Base-by-base conservation (phyloP, 1,139 yeast species). In the Candida smagusa region DNA sequence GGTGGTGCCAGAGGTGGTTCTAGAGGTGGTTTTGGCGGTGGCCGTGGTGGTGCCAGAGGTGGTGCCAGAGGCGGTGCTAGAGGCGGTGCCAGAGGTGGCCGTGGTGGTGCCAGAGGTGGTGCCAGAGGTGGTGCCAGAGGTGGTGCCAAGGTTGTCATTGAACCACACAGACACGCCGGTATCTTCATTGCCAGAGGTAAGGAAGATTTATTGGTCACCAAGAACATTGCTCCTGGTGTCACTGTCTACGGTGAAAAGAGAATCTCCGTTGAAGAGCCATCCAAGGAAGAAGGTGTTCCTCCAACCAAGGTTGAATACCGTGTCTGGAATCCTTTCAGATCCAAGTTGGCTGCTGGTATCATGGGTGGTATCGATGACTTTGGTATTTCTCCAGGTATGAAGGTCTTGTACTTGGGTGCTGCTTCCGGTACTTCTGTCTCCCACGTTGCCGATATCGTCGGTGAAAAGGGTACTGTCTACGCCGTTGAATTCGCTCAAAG, bases 321-420 rank as follows among this genome's bases (percentile, higher is more conserved):
- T 80, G 98, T 92, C 52, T 92, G 99, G 99, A 92, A 92, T 72
- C 98, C 98, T 50, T 92, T 92, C 84, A 84, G 98, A 84, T 92
- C 97, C 49, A 92, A 92, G 81, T 77, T 92, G 74, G 98, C 98
- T 63, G 98, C 98, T 47, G 98, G 98, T 86, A 87, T 92, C 55
- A 86, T 92, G 89, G 98, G 98, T 72, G 98, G 98, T 83, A 74
- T 92, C 56, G 98, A 92, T 65, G 97, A 94, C 72, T 73, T 94
- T 56, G 95, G 89, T 73, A 85, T 92, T 68, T 95, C 88, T 41
- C 98, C 98, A 59, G 98, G 98, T 62, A 87, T 87, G 75, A 92
- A 92, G 77, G 98, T 92, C 39, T 79, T 92, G 52, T 92, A 92
- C 70, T 74, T 92, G 63, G 98, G 98, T 80, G 98, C 98, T 58